Evolutionary conservation across 495 filamentous ascomycete genomes (phyloP), one percentile per base, ranked within the genome.

Genomic region (Evernia prunastri): DNA sequence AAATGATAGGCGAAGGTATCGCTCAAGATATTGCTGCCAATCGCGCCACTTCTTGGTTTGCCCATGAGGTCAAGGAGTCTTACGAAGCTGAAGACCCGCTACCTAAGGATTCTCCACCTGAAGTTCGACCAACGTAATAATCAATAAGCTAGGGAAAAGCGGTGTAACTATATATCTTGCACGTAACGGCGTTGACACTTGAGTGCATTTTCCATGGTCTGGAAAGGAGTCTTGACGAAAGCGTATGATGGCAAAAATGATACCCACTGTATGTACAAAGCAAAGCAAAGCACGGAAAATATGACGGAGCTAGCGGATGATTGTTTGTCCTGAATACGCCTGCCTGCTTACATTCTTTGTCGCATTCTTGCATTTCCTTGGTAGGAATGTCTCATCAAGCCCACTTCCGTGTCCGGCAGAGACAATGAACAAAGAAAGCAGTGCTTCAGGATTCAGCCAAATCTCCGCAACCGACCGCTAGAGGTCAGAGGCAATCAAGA

Each of bases 1-100:
- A 77, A 58, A 74, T 83, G 58, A 72, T 83, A 71, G 79, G 75
- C 35, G 70, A 71, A 54, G 81, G 76, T 49, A 70, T 82, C 17
- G 76, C 80, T 64, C 71, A 75, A 63, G 78, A 75, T 25, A 78
- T 81, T 63, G 70, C 77, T 43, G 72, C 72, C 33, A 69, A 74
- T 54, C 71, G 75, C 65, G 58, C 49, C n/a, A 61, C 57, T 13
- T 60, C 67, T 29, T 69, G 67, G 67, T 69, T 69, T 43, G 63
- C 64, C 13, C 56, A 63, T 25, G 60, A 61, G n/a, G 51, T 63
- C 29, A 25, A 42, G 49, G 59, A 39, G 29, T 37, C 23, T 25
- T 12, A 59, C 11, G 56, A 49, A 54, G 59, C 53, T 13, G 45
- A 51, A 40, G 31, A 62, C 51, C 40, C 43, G 25, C 49, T 59